Conservation (phyloP, 2,329 filamentous ascomycete genomes). For the Talaromyces piceae region DNA sequence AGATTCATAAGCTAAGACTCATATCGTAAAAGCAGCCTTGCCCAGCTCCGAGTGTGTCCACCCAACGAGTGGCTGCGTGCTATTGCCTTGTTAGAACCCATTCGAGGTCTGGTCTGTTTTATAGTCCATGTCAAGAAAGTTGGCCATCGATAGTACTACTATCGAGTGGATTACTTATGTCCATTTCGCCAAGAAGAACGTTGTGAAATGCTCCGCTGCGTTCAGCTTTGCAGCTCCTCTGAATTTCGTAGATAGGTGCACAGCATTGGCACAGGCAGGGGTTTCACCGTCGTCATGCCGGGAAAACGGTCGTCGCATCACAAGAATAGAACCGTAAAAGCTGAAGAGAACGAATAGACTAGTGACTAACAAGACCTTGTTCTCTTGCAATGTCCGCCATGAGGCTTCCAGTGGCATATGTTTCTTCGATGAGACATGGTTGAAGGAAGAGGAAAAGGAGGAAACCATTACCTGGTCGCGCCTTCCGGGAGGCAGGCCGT, state of each 20-base stretch:
- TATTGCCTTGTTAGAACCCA: not conserved
- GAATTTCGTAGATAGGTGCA: not conserved
- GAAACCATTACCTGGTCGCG: no score
- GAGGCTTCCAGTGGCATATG: no score
- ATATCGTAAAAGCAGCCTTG: no score
- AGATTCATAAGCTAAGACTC: not conserved
- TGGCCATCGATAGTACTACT: not conserved
- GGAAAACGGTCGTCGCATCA: not conserved
- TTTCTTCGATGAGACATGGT: no score
- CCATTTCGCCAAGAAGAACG: not conserved
- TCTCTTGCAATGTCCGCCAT: no score
- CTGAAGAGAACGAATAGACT: no score
- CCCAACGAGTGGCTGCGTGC: not conserved
- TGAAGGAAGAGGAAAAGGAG: no score
- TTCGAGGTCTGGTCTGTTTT: not conserved
- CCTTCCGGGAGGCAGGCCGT: no score
- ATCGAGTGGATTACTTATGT: no score
- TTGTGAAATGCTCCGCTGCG: not conserved
- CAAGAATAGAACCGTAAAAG: no score
- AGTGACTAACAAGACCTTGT: no score
- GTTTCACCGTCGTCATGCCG: not conserved
- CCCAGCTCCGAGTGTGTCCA: no score
- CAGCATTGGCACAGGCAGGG: not conserved
- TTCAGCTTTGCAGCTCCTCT: not conserved
- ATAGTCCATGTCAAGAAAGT: not conserved